These are phyloP conservation scores for Colletotrichum sp. DNA, from an alignment of 2,329 filamentous ascomycete genomes.

Conservation along the genomic window DNA sequence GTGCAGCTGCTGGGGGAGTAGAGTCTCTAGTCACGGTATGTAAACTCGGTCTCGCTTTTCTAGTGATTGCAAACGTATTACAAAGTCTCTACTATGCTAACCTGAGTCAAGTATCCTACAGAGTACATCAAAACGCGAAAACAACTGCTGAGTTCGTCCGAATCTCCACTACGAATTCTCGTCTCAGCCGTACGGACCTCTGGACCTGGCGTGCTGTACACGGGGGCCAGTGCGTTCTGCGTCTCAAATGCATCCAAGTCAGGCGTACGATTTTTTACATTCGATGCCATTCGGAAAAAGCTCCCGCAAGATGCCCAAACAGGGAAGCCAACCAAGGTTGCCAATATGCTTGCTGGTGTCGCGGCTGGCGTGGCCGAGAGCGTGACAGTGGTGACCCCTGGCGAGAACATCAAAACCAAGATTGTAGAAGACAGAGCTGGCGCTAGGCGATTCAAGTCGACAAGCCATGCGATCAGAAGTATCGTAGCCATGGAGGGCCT, in stretches of 20 bases:
- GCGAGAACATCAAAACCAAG: conserved; percentile 30
- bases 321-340: conserved; percentile 14
- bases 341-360: conserved; percentile 27
- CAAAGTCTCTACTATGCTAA: not conserved
- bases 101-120: not conserved
- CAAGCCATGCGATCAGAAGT: not conserved
- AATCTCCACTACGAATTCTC: not conserved
- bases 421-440: conserved; percentile 28
- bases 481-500: not conserved
- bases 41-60: not conserved
- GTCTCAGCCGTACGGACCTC: not conserved
- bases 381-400: conserved; percentile 29
- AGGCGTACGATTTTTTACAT: conserved; percentile 28
- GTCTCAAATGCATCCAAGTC: conserved; percentile 24
- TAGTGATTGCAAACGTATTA: not conserved
- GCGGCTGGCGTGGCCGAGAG: conserved; percentile 26
- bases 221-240: conserved; percentile 23
- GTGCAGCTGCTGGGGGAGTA: not conserved
- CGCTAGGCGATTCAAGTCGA: not conserved
- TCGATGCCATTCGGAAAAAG: conserved; percentile 20
- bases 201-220: conserved; percentile 13
- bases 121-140: conserved; percentile 20
- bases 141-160: conserved; percentile 11
- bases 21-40: not conserved
- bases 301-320: conserved; percentile 6